Base-by-base conservation (phyloP, 2,329 filamentous ascomycete genomes). In the Exophiala sp. region DNA sequence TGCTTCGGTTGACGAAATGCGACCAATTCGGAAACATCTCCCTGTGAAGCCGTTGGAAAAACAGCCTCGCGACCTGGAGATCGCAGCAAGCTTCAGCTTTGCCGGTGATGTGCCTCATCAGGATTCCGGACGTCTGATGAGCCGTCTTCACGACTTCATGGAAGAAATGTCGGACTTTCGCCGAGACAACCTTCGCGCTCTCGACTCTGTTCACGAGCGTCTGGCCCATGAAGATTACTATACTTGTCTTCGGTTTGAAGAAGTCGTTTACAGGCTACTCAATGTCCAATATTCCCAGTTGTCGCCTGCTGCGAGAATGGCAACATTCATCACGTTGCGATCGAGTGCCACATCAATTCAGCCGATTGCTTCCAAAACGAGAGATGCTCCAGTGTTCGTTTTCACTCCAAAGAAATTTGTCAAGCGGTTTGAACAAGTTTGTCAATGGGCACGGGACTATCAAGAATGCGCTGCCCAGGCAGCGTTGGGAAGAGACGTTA, bases 371-470 rank as follows among this genome's bases (percentile, higher is more conserved):
- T 16, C n/a, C 5, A 43, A 32, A 7, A 24, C 18, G 10, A 43
- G 21, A 21, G 47, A 46, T 13, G 32, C 21, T 4, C 37, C 40
- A 10, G 11, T n/a, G 13, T 29, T 61, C 14, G 16, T 51, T 5
- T 24, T 83, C 16, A 70, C 76, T 18, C 74, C 79, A 3, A 76
- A 74, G 50, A 64, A 70, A 19, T 70, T 79, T 32, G 70, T 76
- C 2, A 60, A 66, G 14, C 63, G 69, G 11, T 66, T 81, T 7
- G 67, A 76, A 32, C 68, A 68, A 16, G 79, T 82, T 3, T 68
- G 70, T 11, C 61, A 66, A 13, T 83, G 80, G 80, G 68, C 80
- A 18, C 73, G 78, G 42, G 71, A 75, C 43, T 78, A 75, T 64
- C 73, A 75, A 53, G 73, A 82, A 46, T 68, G 74, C 46, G 65